Conservation (phyloP, 1,139 yeast genomes). For the Hemisphaericaspora xylofermentans region DNA sequence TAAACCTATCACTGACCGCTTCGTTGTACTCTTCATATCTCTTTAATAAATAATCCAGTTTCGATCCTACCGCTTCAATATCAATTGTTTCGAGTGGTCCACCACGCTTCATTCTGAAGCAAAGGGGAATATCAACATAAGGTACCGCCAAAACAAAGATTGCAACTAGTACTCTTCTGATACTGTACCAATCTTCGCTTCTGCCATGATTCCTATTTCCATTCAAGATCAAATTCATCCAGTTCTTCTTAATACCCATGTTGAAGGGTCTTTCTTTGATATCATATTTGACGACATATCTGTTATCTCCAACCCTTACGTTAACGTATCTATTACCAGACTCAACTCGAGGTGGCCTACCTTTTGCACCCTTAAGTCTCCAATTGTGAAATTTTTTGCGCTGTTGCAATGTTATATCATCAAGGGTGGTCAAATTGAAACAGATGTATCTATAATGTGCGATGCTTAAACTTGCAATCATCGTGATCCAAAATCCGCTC, state of each 20-base stretch:
- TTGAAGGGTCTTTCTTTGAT: slow-evolving; percentile 26
- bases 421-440: slow-evolving; percentile 47
- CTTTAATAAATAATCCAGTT: slow-evolving; percentile 5
- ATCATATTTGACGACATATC: slow-evolving; percentile 33
- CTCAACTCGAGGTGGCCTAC: slow-evolving; percentile 27
- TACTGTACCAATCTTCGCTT: slow-evolving; percentile 9
- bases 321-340: slow-evolving; percentile 34
- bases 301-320: slow-evolving; percentile 20
- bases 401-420: slow-evolving; percentile 30
- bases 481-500: slow-evolving; percentile 40
- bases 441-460: slow-evolving; percentile 39
- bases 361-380: slow-evolving; percentile 11
- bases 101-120: slow-evolving; percentile 5
- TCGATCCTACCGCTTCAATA: slow-evolving; percentile 1
- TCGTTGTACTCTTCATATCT: slow-evolving; percentile 14
- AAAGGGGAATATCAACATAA: slow-evolving; percentile 26
- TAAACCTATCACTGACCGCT: slow-evolving; percentile 22
- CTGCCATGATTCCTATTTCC: slow-evolving; percentile 26
- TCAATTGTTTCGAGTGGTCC: slow-evolving; percentile 8
- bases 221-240: slow-evolving; percentile 34
- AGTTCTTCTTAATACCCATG: slow-evolving; percentile 31
- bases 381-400: slow-evolving; percentile 23
- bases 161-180: slow-evolving; percentile 18
- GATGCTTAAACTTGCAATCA: slow-evolving; percentile 37
- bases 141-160: slow-evolving; percentile 30